Evolutionary conservation across 805 yeast species (phyloP).

Genomic region (Lipomyces yamadae): DNA sequence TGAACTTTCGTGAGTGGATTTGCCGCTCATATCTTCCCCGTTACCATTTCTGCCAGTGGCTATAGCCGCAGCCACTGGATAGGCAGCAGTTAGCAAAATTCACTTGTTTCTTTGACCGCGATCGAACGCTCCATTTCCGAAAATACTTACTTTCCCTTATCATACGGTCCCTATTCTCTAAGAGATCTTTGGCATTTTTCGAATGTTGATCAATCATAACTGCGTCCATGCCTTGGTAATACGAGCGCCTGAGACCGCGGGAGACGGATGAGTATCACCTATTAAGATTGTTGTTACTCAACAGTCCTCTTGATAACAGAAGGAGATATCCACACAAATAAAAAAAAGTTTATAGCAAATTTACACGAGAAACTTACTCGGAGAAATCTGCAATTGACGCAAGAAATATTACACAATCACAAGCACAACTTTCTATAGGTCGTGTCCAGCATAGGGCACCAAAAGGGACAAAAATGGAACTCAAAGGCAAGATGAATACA

Average conservation of each 20-base stretch:
- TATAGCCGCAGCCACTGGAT: constrained; percentile 25
- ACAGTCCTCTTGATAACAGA: background rate
- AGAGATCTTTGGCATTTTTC: constrained; percentile 29
- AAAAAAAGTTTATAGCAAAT: background rate
- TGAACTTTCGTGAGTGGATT: constrained; percentile 1
- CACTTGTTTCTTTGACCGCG: background rate
- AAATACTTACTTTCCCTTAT: constrained; percentile 30
- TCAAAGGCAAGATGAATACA: background rate
- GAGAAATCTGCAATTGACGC: background rate
- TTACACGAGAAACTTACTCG: background rate
- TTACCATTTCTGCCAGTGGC: constrained; percentile 8
- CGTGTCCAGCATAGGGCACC: background rate
- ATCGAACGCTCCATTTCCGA: background rate
- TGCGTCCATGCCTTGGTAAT: constrained; percentile 9
- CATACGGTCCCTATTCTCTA: constrained; percentile 32
- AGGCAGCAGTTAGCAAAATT: constrained; percentile 7
- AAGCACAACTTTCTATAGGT: too few relatives aligned
- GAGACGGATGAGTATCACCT: background rate
- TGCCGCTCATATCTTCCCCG: constrained; percentile 9
- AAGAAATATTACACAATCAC: background rate
- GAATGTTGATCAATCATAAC: constrained; percentile 15
- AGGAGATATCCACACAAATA: background rate
- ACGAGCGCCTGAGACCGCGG: background rate
- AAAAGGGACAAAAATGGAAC: background rate
- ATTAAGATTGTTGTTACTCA: background rate